phyloP scores from a whole-genome alignment of 192 early-diverging fungal genomes.

The Jimgerdemannia flammicorona region DNA sequence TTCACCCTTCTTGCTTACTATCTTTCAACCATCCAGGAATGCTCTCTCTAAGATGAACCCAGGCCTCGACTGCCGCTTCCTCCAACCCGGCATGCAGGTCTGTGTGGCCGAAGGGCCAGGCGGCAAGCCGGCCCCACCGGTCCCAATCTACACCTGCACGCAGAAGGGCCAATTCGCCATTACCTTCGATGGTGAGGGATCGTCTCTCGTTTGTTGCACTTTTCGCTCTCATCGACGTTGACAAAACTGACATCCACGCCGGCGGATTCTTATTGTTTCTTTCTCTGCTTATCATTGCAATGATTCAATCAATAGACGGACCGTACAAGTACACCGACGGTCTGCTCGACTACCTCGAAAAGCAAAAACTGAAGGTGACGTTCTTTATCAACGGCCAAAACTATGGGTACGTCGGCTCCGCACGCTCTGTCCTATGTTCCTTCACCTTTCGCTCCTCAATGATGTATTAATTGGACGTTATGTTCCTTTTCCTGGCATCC shows the following conservation, averaged over 20 bases:
- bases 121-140: background rate
- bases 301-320: constrained; percentile 11
- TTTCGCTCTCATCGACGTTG: too few species aligned
- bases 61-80: too few species aligned
- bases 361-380: constrained; percentile 38
- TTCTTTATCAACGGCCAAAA: constrained; percentile 72
- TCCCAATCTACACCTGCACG: constrained; percentile 27
- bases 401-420: background rate
- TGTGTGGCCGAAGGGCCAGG: background rate
- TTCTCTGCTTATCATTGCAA: background rate
- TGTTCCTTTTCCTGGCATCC: background rate
- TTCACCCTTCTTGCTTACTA: too few species aligned
- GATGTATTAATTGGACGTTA: background rate
- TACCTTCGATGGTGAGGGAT: constrained; percentile 50
- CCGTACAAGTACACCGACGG: constrained; percentile 24
- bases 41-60: too few species aligned
- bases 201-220: background rate
- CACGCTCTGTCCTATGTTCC: background rate
- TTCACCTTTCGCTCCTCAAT: constrained; percentile 3
- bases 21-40: too few species aligned
- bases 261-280: background rate
- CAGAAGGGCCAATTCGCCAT: constrained; percentile 43
- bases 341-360: constrained; percentile 18
- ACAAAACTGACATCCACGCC: background rate
- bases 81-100: too few species aligned